Percentiles rank a stretch among this genome's conserved stretches.
phyloP scores from a whole-genome alignment of 148 eudicot genomes.

The Cornus controversa region DNA sequence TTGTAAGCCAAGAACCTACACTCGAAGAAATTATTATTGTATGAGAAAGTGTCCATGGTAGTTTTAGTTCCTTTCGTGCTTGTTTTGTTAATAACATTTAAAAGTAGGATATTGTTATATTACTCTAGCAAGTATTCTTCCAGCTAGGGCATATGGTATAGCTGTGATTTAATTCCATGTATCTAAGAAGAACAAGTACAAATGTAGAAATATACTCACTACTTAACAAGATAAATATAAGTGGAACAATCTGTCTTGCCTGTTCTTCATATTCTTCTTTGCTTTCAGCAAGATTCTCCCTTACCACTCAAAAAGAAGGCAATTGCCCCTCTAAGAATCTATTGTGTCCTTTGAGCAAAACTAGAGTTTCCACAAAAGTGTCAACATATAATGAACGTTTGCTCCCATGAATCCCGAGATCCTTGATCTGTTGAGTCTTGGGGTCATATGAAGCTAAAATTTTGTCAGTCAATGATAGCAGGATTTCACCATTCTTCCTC shows the following conservation, averaged over 20 bases:
- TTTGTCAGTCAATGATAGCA: constrained; percentile 7
- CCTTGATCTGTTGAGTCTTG: neutral
- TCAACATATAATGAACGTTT: constrained; percentile 26
- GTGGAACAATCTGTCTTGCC: neutral
- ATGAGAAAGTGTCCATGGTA: too few relatives aligned
- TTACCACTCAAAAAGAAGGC: neutral
- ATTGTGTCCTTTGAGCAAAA: constrained; percentile 22
- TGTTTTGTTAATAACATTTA: too few relatives aligned
- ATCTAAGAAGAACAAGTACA: neutral
- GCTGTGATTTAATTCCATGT: neutral
- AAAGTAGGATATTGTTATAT: too few relatives aligned
- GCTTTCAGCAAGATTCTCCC: neutral
- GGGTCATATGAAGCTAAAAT: constrained; percentile 24
- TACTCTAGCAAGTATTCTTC: too few relatives aligned
- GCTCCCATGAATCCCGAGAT: constrained; percentile 21
- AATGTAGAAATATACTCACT: neutral
- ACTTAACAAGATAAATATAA: neutral
- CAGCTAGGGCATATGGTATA: neutral
- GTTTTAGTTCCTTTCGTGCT: too few relatives aligned
- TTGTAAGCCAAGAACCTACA: too few relatives aligned
- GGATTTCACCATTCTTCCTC: constrained; percentile 30
- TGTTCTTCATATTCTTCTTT: neutral
- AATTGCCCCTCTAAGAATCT: neutral
- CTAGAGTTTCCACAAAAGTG: constrained; percentile 23
- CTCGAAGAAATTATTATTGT: too few relatives aligned